Conservation (phyloP, 345 rosid species). For the Bruguiera gymnorhiza region DNA sequence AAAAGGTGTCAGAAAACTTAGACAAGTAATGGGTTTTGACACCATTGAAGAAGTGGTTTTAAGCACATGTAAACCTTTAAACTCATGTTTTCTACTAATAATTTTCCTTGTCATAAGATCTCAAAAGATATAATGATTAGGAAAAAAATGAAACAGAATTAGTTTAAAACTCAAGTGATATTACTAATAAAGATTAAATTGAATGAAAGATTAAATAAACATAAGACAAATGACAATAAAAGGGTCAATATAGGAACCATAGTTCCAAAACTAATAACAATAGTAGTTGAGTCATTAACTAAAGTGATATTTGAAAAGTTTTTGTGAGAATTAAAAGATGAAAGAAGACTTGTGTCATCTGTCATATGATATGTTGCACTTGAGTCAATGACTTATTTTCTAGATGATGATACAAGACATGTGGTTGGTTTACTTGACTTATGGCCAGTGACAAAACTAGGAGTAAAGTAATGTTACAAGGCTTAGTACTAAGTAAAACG, state of each 20-base stretch:
- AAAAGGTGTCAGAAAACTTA: not conserved
- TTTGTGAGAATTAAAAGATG: too few species aligned
- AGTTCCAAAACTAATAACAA: too few species aligned
- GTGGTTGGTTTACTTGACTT: not conserved
- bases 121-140: not conserved
- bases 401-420: slow-evolving; percentile 2
- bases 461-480: not conserved
- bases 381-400: not conserved
- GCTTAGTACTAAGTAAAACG: not conserved
- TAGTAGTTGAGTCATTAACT: too few species aligned
- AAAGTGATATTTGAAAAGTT: too few species aligned
- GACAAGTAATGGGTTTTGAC: not conserved
- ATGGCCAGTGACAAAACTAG: not conserved
- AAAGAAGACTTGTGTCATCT: not conserved
- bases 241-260: too few species aligned
- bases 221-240: not conserved
- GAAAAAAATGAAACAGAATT: not conserved
- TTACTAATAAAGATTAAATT: not conserved
- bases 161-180: not conserved
- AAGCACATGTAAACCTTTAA: not conserved
- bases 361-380: slow-evolving; percentile 4
- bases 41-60: not conserved
- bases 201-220: not conserved
- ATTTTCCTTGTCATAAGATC: slow-evolving; percentile 1
- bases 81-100: not conserved